phyloP scores from a whole-genome alignment of 2,329 filamentous ascomycete genomes.

The Beauveria pseudobassiana region DNA sequence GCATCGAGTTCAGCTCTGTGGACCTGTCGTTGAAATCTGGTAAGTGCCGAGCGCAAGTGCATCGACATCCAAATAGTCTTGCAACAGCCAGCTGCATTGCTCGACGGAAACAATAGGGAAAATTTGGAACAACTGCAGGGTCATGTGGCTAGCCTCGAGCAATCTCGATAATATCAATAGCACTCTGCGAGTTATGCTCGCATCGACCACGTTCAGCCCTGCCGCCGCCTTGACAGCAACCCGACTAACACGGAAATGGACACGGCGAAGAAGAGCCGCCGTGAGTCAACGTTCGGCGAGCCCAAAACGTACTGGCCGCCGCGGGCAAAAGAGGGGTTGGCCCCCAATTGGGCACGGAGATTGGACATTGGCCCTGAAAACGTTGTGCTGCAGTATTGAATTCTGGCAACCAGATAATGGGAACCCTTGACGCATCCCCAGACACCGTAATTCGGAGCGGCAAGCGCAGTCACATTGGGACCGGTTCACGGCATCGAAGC shows the following conservation, averaged over 20 bases:
- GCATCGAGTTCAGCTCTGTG: background rate
- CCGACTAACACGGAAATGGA: background rate
- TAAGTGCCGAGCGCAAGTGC: background rate
- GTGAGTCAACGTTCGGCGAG: slow-evolving; percentile 9
- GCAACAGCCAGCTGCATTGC: background rate
- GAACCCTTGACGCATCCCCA: background rate
- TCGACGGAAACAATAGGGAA: background rate
- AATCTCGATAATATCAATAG: background rate
- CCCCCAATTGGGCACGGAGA: background rate
- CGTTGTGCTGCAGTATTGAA: no score
- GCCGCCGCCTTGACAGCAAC: background rate
- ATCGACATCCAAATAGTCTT: background rate
- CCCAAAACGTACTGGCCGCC: slow-evolving; percentile 10
- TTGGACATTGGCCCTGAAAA: background rate
- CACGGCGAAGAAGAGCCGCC: background rate
- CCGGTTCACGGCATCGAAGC: background rate
- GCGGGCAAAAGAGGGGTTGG: background rate
- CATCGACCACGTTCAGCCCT: background rate
- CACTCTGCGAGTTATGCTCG: background rate
- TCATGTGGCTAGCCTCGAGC: background rate
- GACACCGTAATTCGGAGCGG: slow-evolving; percentile 5
- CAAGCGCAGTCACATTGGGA: background rate
- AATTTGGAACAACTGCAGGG: background rate
- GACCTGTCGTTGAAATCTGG: background rate
- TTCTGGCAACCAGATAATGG: background rate